These are phyloP conservation scores for Oryza glumipatula DNA, from an alignment of 176 grass and related monocot species.

Conservation along the genomic window DNA sequence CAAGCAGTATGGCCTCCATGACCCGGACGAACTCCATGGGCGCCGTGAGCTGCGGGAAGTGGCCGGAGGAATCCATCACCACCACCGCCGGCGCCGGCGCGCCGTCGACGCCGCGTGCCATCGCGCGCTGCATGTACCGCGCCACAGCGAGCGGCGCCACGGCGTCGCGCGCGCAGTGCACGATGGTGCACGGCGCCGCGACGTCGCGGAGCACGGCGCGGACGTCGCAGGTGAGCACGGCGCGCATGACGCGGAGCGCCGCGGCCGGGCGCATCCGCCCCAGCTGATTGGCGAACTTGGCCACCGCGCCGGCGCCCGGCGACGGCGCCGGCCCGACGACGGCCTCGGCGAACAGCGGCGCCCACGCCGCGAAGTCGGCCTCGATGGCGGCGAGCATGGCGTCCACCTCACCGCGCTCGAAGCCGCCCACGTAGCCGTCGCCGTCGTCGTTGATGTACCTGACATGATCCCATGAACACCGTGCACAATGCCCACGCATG, in stretches of 20 bases:
- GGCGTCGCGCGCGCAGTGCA: conserved; percentile 55
- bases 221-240: conserved; percentile 67
- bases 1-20: conserved; percentile 53
- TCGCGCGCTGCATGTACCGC: conserved; percentile 58
- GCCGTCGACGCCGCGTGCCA: conserved; percentile 27
- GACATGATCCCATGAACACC: neutral
- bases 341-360: conserved; percentile 38
- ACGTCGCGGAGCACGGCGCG: conserved; percentile 54
- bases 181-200: conserved; percentile 63
- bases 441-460: conserved; percentile 76
- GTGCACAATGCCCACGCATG: neutral
- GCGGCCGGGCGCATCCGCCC: conserved; percentile 57
- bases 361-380: conserved; percentile 61
- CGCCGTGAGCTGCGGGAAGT: conserved; percentile 78
- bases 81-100: conserved; percentile 31
- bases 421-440: conserved; percentile 77
- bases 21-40: conserved; percentile 50
- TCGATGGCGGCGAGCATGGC: conserved; percentile 49
- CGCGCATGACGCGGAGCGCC: conserved; percentile 48
- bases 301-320: conserved; percentile 21
- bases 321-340: conserved; percentile 43
- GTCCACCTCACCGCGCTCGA: conserved; percentile 56
- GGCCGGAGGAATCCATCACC: conserved; percentile 55
- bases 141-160: conserved; percentile 62
- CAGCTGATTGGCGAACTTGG: conserved; percentile 54